Base-by-base conservation (phyloP, 768 basidiomycete genomes). In the Podaxis pistillaris region DNA sequence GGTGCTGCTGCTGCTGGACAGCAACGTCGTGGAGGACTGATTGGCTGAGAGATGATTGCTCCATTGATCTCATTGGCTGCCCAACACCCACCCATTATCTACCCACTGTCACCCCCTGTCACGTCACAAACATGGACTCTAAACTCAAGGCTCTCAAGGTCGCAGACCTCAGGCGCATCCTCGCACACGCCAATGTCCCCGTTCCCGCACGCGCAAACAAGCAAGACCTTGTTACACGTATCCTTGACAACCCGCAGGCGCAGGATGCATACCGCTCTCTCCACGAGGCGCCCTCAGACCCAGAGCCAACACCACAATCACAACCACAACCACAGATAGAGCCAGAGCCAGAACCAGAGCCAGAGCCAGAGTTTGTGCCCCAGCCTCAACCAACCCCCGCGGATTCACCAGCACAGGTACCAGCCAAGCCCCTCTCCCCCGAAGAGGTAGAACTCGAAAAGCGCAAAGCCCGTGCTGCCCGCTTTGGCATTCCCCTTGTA, bases 401-500 rank as follows among this genome's bases (percentile, higher is more conserved):
- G 9, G 33, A 33, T 1, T 22, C 58, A 11, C 44, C 63, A 44
- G 46, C 67, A 12, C 47, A 65, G 11, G 12, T 60, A 13, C 28
- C 58, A 55, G 50, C 62, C 19, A 53, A 63, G 7, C 24, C 62
- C 17, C 53, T 66, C 28, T 24, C 51, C 8, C 55, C 59, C 11
- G 77, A 70, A 24, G 86, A 87, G 63, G 61, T 73, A 26, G 88
- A 89, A 57, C 72, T 79, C 9, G 86, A 82, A 65, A 86, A 79
- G 67, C 84, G 86, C 58, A 83, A 76, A 69, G 76, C 79, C 47
- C 84, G 89, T 46, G 88, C 89, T 4, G 86, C 78, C 17, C 84
- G 89, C n/a, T 90, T 91, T 66, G 86, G 86, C 36, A 85, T 88
- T n/a, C 82, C 86, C 3, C 68, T 88, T 7, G 82, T 88, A 8